Base-by-base conservation (phyloP, 495 filamentous ascomycete genomes). In the Neurospora tetrasperma region DNA sequence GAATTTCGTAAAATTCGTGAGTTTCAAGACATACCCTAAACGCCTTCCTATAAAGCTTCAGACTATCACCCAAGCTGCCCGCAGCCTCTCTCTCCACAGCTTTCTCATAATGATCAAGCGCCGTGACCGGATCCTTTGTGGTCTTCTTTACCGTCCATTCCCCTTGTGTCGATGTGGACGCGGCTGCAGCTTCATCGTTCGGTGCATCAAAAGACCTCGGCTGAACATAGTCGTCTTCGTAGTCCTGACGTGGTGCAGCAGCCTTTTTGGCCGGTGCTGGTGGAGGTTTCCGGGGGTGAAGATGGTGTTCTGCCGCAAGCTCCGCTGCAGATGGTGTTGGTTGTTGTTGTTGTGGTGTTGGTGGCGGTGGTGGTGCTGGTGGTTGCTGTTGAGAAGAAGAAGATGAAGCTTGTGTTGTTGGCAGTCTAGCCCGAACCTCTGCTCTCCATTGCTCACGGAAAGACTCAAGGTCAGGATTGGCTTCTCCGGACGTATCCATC, bases 61-160 rank as follows among this genome's bases (percentile, higher is more conserved):
- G 77, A 80, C 96, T 98, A 74, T 98, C 96, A 5, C 96, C 95
- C 23, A 98, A 83, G 71, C 86, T 95, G 0, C 96, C 96, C 72
- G 90, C 89, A 0, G 85, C 86, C 82, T 98, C 96, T 77, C 88
- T 92, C 83, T 97, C 93, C 9, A 97, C 93, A 0, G 95, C 96
- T 79, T 88, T 87, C 79, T 98, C 96, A 77, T 96, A 98, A 80
- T 97, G 93, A 77, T 98, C 96, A 46, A 98, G 81, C 4, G 96
- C 96, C 9, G 94, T 92, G 31, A 83, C 83, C 14, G 91, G 93
- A 75, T 93, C 91, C 41, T 81, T 74, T 11, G 16, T 71, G 2
- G 14, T 69, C 73, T 54, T 78, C 74, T 70, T 69, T 72, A 70
- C 59, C 48, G 48, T 71, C 62, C 77, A 70, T 77, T 70, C 70